These are phyloP conservation scores for Ambrosiella cleistominuta DNA, from an alignment of 2,329 filamentous ascomycete genomes.

Conservation along the genomic window DNA sequence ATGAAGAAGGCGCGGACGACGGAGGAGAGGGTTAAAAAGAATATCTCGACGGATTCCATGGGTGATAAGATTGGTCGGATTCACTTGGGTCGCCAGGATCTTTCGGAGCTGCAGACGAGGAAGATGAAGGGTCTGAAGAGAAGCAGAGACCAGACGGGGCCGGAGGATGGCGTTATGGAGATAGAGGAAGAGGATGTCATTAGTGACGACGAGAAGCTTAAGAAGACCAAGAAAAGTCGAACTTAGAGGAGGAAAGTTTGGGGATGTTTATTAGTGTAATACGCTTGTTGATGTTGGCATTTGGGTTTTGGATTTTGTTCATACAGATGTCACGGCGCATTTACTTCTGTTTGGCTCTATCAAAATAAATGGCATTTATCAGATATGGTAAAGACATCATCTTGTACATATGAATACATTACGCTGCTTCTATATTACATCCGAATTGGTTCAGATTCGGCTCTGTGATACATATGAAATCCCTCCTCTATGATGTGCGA, in stretches of 20 bases:
- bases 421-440: too few relatives aligned
- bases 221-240: constrained; percentile 18
- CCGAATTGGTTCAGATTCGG: too few relatives aligned
- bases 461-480: too few relatives aligned
- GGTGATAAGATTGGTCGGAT: constrained; percentile 94
- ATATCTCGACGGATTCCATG: constrained; percentile 75
- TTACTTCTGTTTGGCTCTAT: constrained; percentile 7
- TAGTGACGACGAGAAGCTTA: constrained; percentile 18
- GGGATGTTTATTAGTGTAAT: background rate
- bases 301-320: constrained; percentile 10
- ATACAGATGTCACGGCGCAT: constrained; percentile 10
- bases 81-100: constrained; percentile 78
- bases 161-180: constrained; percentile 27
- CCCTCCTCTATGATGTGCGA: background rate
- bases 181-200: constrained; percentile 18
- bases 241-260: background rate
- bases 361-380: constrained; percentile 4
- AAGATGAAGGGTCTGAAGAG: constrained; percentile 99
- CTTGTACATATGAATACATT: too few relatives aligned
- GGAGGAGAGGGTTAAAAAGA: constrained; percentile 83
- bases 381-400: background rate
- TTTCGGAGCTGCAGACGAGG: constrained; percentile 72
- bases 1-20: constrained; percentile 65
- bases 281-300: constrained; percentile 5
- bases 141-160: constrained; percentile 40